Conservation (phyloP, 148 eudicot species). For the Drosera capensis region DNA sequence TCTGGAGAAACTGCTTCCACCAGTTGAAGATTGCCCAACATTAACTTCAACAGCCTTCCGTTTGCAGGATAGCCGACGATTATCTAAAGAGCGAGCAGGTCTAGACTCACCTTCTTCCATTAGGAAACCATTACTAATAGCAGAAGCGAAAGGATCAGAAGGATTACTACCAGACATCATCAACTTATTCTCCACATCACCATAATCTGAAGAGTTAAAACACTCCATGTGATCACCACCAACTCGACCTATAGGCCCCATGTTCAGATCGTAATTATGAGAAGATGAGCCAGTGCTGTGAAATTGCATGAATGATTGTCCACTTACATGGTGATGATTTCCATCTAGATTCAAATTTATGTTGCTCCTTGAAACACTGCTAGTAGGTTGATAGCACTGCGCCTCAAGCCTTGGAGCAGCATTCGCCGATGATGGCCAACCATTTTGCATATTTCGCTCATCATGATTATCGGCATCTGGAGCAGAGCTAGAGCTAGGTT, state of each 20-base stretch:
- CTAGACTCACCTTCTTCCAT: conserved; percentile 39
- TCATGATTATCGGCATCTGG: conserved; percentile 14
- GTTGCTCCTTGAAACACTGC: conserved; percentile 5
- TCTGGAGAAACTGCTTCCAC: conserved; percentile 34
- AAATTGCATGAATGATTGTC: conserved; percentile 19
- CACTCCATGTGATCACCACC: conserved; percentile 25
- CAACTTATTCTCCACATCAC: conserved; percentile 17
- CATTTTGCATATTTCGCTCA: conserved; percentile 16
- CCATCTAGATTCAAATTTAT: conserved; percentile 23
- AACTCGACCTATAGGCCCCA: conserved; percentile 18
- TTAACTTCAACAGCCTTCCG: conserved; percentile 62
- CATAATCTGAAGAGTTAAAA: conserved; percentile 17
- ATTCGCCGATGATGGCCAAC: conserved; percentile 19
- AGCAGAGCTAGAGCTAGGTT: conserved; percentile 12
- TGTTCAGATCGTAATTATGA: conserved; percentile 28
- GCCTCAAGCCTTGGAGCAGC: conserved; percentile 18
- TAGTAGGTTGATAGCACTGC: conserved; percentile 15
- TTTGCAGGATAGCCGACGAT: conserved; percentile 57
- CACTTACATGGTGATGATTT: conserved; percentile 16
- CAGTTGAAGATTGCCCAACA: conserved; percentile 59
- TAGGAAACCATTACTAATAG: conserved; percentile 29
- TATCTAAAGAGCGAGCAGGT: conserved; percentile 39
- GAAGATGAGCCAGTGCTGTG: conserved; percentile 20
- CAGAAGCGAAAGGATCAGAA: conserved; percentile 32
- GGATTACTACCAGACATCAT: conserved; percentile 26